Base-by-base conservation (phyloP, 2,329 filamentous ascomycete genomes). In the Fusarium sulawesiense region DNA sequence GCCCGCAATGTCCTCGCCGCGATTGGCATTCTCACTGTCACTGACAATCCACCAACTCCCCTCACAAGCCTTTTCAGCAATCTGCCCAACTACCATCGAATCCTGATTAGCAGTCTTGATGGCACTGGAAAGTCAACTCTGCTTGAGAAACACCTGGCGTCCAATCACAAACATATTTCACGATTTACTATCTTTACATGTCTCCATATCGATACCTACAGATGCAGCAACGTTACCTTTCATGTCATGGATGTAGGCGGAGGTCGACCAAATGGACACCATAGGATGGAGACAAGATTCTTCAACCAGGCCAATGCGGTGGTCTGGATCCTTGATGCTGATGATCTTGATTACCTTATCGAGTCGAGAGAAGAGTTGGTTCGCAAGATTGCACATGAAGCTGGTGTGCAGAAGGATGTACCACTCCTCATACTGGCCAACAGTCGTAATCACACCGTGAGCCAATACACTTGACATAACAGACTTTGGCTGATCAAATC, bases 301-400 rank as follows among this genome's bases (percentile, higher is more conserved):
- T 30, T 63, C 4, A 48, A 29, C 13, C n/a, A 47, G 20, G 29
- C 32, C 1, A 40, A 42, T 44, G 48, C 32, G 6, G 10, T 63
- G 9, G 6, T 63, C 2, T 63, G 48, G 58, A 11, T 63, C 3
- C 8, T 47, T 8, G 58, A 63, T 32, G 30, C 48, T 5, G 21
- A 37, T 20, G 16, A 63, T 34, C n/a, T n/a, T 13, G 60, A 44
- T 4, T 20, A 5, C 2, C 10, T 29, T 3, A 7, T 21, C 12
- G 60, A 63, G 21, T 44, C n/a, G 12, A 63, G 47, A 20, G 60
- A 56, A 21, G 60, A 63, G 0, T 37, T 63, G 11, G 13, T 48
- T 14, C 4, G 4, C 30, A 37, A 10, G 10, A n/a, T 16, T 16
- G 3, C 25, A 3, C 27, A 44, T 27, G 2, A 37, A 30, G 32